Evolutionary conservation across 1,284 basidiomycete genomes (phyloP).

Genomic region (Omphalotus olearius): DNA sequence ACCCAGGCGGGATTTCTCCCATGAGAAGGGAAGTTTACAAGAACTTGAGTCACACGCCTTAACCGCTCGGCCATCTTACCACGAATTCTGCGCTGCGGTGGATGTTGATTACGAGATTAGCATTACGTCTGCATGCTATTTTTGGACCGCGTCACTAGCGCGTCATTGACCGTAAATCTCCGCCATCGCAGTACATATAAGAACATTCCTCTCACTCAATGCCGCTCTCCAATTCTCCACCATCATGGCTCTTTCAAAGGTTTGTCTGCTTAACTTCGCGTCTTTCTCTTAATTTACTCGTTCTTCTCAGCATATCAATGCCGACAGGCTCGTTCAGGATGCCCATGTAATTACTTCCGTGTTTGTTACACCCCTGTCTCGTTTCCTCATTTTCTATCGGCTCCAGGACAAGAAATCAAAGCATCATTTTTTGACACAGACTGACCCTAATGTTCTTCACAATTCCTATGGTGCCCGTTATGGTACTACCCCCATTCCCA

Average conservation of each 20-base stretch:
- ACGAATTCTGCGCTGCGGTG: not conserved
- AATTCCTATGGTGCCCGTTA: conserved; percentile 65
- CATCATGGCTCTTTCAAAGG: conserved; percentile 51
- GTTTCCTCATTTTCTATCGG: conserved; percentile 3
- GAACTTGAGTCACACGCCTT: conserved; percentile 13
- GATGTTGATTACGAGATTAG: too few species aligned
- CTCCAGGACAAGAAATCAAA: conserved; percentile 44
- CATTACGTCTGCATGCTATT: not conserved
- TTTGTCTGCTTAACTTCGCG: too few species aligned
- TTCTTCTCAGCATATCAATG: conserved; percentile 57
- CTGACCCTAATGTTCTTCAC: conserved; percentile 25
- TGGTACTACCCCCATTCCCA: conserved; percentile 59
- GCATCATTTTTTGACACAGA: conserved; percentile 35
- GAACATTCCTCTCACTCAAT: not conserved
- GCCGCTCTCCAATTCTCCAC: not conserved
- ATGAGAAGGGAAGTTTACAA: conserved; percentile 4
- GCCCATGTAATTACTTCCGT: conserved; percentile 37
- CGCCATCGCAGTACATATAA: not conserved
- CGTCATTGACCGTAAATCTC: too few species aligned
- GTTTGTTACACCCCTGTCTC: not conserved
- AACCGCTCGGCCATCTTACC: conserved; percentile 13
- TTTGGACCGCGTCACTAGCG: not conserved
- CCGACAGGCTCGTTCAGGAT: conserved; percentile 54
- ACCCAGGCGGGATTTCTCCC: conserved; percentile 12
- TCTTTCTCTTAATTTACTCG: not conserved